Evolutionary conservation across 768 basidiomycete species (phyloP).

Genomic region (Hemileccinum impolitum): DNA sequence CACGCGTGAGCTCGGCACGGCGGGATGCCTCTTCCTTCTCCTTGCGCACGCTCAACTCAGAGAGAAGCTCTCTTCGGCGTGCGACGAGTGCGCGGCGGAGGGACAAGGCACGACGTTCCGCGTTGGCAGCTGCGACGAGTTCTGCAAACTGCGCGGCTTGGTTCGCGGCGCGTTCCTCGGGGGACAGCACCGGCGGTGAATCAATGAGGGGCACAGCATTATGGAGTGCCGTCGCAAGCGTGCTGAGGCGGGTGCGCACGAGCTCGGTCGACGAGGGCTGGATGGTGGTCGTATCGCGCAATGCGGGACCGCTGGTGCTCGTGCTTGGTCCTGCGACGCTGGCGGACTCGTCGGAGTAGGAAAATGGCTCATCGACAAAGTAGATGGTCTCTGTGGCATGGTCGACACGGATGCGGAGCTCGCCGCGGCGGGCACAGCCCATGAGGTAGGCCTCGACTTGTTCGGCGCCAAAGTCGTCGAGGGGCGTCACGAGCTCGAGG

Average conservation of each 20-base stretch:
- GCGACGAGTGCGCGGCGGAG: conserved; percentile 79
- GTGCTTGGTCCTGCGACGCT: conserved; percentile 17
- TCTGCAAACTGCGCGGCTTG: conserved; percentile 55
- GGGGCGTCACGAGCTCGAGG: conserved; percentile 73
- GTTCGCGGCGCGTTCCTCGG: conserved; percentile 39
- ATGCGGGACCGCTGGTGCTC: background rate
- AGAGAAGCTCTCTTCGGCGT: conserved; percentile 78
- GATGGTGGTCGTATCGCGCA: conserved; percentile 47
- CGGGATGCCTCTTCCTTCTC: conserved; percentile 86
- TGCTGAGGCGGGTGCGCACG: conserved; percentile 73
- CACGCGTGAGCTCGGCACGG: conserved; percentile 62
- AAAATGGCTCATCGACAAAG: conserved; percentile 78
- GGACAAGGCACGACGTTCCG: conserved; percentile 74
- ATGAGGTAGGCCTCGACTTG: conserved; percentile 90
- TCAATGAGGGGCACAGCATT: conserved; percentile 60
- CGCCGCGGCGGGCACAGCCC: conserved; percentile 84
- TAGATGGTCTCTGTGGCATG: conserved; percentile 82
- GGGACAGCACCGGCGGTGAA: conserved; percentile 36
- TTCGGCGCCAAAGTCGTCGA: conserved; percentile 59
- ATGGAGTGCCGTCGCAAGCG: conserved; percentile 71
- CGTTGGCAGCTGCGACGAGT: conserved; percentile 62
- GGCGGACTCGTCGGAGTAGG: conserved; percentile 34
- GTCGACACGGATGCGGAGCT: conserved; percentile 83
- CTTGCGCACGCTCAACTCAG: conserved; percentile 79
- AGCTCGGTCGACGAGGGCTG: conserved; percentile 73